phyloP scores from a whole-genome alignment of 2,329 filamentous ascomycete genomes.

The Xylariales sp. region DNA sequence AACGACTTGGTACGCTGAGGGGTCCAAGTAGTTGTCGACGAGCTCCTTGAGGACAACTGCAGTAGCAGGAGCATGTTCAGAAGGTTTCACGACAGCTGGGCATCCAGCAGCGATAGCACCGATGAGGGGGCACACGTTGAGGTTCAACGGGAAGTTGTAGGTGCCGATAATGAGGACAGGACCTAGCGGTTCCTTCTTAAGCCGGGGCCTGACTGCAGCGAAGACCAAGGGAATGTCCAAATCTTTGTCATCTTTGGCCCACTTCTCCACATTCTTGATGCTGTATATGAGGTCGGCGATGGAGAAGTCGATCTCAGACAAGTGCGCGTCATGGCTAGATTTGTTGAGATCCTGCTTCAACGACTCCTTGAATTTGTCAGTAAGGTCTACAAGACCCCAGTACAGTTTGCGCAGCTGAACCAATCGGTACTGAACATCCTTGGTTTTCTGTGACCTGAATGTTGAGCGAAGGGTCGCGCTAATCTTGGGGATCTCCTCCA shows the following conservation, averaged over 20 bases:
- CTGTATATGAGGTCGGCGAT: constrained; percentile 78
- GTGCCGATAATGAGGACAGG: constrained; percentile 81
- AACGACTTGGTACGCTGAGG: constrained; percentile 68
- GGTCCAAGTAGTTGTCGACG: constrained; percentile 71
- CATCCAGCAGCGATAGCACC: constrained; percentile 92
- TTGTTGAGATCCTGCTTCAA: constrained; percentile 76
- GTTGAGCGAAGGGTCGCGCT: constrained; percentile 59
- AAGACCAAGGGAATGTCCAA: constrained; percentile 65
- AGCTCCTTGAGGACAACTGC: constrained; percentile 79
- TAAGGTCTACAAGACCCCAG: constrained; percentile 83
- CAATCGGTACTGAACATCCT: constrained; percentile 75
- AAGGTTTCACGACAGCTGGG: constrained; percentile 86
- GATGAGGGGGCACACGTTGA: constrained; percentile 73
- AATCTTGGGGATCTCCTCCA: constrained; percentile 61
- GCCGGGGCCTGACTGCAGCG: constrained; percentile 65
- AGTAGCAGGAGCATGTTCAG: constrained; percentile 71
- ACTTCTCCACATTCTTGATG: constrained; percentile 73
- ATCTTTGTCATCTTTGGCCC: constrained; percentile 76
- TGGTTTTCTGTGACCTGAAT: constrained; percentile 79
- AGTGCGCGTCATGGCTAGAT: constrained; percentile 65
- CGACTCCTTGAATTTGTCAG: constrained; percentile 68
- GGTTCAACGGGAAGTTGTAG: constrained; percentile 89
- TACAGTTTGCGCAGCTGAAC: constrained; percentile 90
- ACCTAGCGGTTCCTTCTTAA: constrained; percentile 85
- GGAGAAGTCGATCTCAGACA: constrained; percentile 74